Evolutionary conservation across 1,139 yeast genomes (phyloP).

Genomic region (Nakaseomyces sp.): DNA sequence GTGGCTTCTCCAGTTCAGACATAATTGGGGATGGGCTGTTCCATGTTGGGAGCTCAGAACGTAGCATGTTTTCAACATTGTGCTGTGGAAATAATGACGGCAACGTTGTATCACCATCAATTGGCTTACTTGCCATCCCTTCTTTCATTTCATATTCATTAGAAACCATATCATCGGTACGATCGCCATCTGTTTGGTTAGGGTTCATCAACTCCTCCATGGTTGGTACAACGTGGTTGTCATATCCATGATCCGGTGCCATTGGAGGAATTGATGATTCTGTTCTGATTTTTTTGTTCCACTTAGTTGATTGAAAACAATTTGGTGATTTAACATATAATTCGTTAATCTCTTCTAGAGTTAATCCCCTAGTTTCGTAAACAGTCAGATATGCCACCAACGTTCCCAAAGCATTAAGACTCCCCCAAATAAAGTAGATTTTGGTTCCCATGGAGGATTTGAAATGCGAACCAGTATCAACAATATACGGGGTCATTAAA

Average conservation of each 20-base stretch:
- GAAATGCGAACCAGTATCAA: conserved; percentile 48
- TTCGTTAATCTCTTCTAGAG: conserved; percentile 65
- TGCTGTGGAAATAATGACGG: neutral
- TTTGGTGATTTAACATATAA: conserved; percentile 40
- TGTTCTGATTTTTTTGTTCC: conserved; percentile 19
- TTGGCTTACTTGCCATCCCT: neutral
- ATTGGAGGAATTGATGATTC: conserved; percentile 2
- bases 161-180: neutral
- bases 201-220: conserved; percentile 2
- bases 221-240: conserved; percentile 1
- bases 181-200: neutral
- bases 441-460: conserved; percentile 58
- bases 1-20: neutral
- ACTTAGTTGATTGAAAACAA: conserved; percentile 27
- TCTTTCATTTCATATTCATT: neutral
- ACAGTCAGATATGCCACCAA: conserved; percentile 51
- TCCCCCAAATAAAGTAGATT: conserved; percentile 69
- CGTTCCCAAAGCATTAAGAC: conserved; percentile 49
- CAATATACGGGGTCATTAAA: conserved; percentile 60
- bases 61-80: neutral
- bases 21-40: neutral
- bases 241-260: conserved; percentile 1
- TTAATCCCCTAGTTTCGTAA: conserved; percentile 63
- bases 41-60: conserved; percentile 1
- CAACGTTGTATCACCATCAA: neutral